Percentiles rank a stretch among this genome's conserved stretches.
These are phyloP conservation scores for Pholiota conissans DNA, from an alignment of 768 basidiomycete genomes.

Conservation along the genomic window DNA sequence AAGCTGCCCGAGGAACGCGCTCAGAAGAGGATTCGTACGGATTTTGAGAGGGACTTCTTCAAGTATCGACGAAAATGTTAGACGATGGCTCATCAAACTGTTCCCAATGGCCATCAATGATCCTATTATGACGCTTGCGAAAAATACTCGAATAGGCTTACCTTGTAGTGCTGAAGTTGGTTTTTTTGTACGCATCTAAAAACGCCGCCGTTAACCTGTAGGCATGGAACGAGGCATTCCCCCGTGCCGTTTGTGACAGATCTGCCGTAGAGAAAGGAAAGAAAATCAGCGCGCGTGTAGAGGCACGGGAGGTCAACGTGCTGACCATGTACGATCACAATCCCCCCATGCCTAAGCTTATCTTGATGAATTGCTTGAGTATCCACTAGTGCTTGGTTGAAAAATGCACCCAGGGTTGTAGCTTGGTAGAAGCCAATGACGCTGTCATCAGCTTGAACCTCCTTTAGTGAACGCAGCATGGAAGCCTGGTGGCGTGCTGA, in stretches of 20 bases:
- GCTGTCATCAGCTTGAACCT: slow-evolving; percentile 89
- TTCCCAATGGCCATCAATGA: slow-evolving; percentile 17
- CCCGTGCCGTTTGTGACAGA: slow-evolving; percentile 73
- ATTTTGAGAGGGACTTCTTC: slow-evolving; percentile 85
- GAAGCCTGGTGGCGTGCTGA: slow-evolving; percentile 78
- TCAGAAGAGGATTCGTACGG: slow-evolving; percentile 77
- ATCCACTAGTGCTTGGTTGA: slow-evolving; percentile 78
- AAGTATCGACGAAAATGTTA: slow-evolving; percentile 85
- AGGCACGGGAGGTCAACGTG: slow-evolving; percentile 12
- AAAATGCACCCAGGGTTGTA: slow-evolving; percentile 82
- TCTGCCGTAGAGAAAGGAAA: slow-evolving; percentile 44
- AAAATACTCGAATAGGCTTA: slow-evolving; percentile 32
- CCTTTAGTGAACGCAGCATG: slow-evolving; percentile 86
- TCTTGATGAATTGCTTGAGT: slow-evolving; percentile 86
- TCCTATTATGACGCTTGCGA: neutral
- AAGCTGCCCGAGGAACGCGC: slow-evolving; percentile 73
- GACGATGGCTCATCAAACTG: slow-evolving; percentile 76
- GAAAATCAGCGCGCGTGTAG: slow-evolving; percentile 7
- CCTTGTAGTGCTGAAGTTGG: slow-evolving; percentile 86
- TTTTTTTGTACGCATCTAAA: slow-evolving; percentile 77
- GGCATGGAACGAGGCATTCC: slow-evolving; percentile 87
- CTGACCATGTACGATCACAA: slow-evolving; percentile 83
- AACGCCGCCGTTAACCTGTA: slow-evolving; percentile 82
- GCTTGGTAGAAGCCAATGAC: slow-evolving; percentile 95
- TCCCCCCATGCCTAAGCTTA: slow-evolving; percentile 80